Percentiles rank a stretch among this genome's conserved stretches.
These are phyloP conservation scores for Sisymbrium altissimum DNA, from an alignment of 345 rosid species.

Conservation along the genomic window DNA sequence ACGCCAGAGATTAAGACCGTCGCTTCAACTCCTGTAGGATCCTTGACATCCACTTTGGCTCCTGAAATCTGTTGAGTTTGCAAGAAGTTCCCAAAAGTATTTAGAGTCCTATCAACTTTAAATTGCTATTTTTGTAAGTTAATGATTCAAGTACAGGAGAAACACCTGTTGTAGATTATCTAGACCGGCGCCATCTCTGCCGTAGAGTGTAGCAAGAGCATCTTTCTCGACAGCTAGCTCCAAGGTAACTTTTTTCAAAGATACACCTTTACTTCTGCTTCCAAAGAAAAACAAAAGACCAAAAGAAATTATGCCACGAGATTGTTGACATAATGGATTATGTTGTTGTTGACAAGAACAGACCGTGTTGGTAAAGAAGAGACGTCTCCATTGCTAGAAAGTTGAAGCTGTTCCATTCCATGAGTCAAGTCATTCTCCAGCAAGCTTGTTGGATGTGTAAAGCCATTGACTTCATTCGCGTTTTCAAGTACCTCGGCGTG, in stretches of 20 bases:
- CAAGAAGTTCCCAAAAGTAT: background rate
- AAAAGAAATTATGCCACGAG: background rate
- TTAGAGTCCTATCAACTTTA: background rate
- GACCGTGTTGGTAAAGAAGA: constrained; percentile 23
- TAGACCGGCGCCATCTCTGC: constrained; percentile 56
- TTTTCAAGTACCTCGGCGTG: constrained; percentile 37
- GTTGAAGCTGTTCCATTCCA: constrained; percentile 32
- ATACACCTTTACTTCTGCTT: constrained; percentile 41
- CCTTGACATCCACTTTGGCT: constrained; percentile 47
- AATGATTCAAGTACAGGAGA: background rate
- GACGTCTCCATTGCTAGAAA: constrained; percentile 25
- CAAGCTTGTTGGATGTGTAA: constrained; percentile 14
- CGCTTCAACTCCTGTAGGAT: constrained; percentile 44
- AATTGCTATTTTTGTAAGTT: background rate
- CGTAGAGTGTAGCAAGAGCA: constrained; percentile 45
- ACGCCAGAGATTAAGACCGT: constrained; percentile 54
- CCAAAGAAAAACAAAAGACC: background rate
- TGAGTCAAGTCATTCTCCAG: constrained; percentile 24
- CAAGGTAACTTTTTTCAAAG: constrained; percentile 47
- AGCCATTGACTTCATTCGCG: constrained; percentile 19
- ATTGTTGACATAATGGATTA: background rate
- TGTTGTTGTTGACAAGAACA: constrained; percentile 16
- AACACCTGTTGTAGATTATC: constrained; percentile 56
- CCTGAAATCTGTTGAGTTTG: constrained; percentile 56
- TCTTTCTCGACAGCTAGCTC: constrained; percentile 46